Conservation (phyloP, 208 protist species). For the Leishmania lainsoni region DNA sequence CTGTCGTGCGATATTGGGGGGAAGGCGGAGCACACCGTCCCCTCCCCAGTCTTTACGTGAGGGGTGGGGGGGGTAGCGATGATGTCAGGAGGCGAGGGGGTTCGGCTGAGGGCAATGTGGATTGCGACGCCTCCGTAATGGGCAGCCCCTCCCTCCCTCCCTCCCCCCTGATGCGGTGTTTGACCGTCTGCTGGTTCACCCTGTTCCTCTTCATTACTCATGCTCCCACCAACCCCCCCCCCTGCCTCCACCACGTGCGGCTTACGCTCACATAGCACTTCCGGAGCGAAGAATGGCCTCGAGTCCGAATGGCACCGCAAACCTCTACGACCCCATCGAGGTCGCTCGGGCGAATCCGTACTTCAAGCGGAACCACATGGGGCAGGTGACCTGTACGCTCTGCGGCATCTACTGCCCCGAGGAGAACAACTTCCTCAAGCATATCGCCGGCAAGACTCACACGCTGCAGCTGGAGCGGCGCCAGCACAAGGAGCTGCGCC, state of each 20-base stretch:
- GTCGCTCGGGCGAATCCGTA: constrained; percentile 61
- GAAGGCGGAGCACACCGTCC: too few relatives aligned
- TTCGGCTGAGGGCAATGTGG: neutral
- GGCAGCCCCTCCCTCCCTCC: neutral
- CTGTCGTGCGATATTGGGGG: neutral
- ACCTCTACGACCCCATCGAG: constrained; percentile 62
- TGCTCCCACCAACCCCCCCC: neutral
- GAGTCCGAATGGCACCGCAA: constrained; percentile 6
- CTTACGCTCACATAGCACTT: neutral
- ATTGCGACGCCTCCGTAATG: neutral
- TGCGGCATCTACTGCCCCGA: constrained; percentile 81
- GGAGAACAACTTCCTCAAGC: constrained; percentile 83
- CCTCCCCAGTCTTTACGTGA: neutral
- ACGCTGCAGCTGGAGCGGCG: constrained; percentile 63
- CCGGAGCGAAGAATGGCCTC: constrained; percentile 11
- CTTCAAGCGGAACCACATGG: constrained; percentile 88
- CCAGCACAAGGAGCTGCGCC: constrained; percentile 51
- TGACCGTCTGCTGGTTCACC: neutral
- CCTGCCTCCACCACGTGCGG: neutral
- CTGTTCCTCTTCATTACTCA: neutral
- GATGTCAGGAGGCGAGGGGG: neutral
- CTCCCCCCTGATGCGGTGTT: neutral
- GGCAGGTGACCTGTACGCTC: constrained; percentile 77
- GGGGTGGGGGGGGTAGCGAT: too few relatives aligned
- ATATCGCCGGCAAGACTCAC: constrained; percentile 82